Base-by-base conservation (phyloP, 2,329 filamentous ascomycete genomes). In the Waltergamsia citrina region DNA sequence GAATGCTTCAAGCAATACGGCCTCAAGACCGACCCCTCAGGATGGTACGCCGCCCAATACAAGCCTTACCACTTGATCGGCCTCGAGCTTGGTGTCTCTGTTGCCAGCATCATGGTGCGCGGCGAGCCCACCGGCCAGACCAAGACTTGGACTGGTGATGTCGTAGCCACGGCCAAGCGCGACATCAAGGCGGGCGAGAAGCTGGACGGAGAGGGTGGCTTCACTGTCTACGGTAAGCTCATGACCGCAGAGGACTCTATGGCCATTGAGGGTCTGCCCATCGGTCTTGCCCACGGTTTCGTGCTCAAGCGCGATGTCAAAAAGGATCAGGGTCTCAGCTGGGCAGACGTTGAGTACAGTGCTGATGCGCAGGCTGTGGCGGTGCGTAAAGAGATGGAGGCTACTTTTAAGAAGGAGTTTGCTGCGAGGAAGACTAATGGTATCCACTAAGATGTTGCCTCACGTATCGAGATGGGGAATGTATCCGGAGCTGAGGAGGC, bases 11-110 rank as follows among this genome's bases (percentile, higher is more conserved):
- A 54, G 44, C 58, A 63, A 38, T 64, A 65, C 36, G 60, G 63
- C 6, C 51, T 65, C 10, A 52, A 63, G 46, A 65, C 59, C 0
- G 61, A 66, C 35, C 46, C 46, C 10, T 57, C 53, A 1, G 32
- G 32, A n/a, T 50, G 51, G 37, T 64, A 63, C 37, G 60, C 62
- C 5, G 58, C 55, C 3, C 59, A 65, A 40, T 65, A 57, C 48
- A 65, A 66, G 48, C 62, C 62, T 10, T 67, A 60, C 40, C 62
- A 66, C 42, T 50, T 67, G 15, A 67, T 67, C 34, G 60, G 62
- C 7, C 52, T 66, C 8, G 63, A 67, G 42, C 52, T 67, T 4
- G 62, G 63, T 5, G 48, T 63, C 14, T 62, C 57, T 3, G 46
- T 65, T 12, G 62, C 61, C 6, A 57, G 41, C 20, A 65, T 64